These are phyloP conservation scores for Suillus clintonianus DNA, from an alignment of 768 basidiomycete species.

Conservation along the genomic window DNA sequence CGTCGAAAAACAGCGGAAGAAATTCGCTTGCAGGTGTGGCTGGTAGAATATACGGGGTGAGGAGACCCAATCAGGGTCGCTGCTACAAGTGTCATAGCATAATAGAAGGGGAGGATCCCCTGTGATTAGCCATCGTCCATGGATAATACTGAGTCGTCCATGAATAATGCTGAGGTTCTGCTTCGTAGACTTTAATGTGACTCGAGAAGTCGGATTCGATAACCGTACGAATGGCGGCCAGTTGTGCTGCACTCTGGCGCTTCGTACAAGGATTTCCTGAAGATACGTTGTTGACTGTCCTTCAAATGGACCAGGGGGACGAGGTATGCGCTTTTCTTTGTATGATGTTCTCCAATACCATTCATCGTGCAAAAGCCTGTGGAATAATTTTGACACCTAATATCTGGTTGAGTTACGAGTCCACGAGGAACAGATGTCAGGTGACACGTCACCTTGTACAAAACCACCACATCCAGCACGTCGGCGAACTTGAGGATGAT, in stretches of 20 bases:
- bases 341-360: slow-evolving; percentile 7
- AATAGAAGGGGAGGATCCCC: not conserved
- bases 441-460: slow-evolving; percentile 1
- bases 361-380: slow-evolving; percentile 4
- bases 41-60: slow-evolving; percentile 1
- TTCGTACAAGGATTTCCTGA: slow-evolving; percentile 1
- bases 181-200: not conserved
- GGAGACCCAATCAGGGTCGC: not conserved
- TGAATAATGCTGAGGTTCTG: not conserved
- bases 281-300: not conserved
- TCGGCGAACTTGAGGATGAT: slow-evolving; percentile 3
- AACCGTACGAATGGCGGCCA: slow-evolving; percentile 4
- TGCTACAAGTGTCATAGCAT: slow-evolving; percentile 3
- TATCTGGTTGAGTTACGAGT: not conserved
- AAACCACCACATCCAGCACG: slow-evolving; percentile 1
- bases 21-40: slow-evolving; percentile 6
- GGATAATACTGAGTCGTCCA: slow-evolving; percentile 4
- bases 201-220: slow-evolving; percentile 1
- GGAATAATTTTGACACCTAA: slow-evolving; percentile 9
- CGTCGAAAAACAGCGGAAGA: slow-evolving; percentile 9
- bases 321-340: not conserved
- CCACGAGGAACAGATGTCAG: not conserved
- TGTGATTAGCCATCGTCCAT: slow-evolving; percentile 9
- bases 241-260: slow-evolving; percentile 6
- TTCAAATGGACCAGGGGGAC: slow-evolving; percentile 10